Base-by-base conservation (phyloP, 805 yeast species). In the Wickerhamiella qilinensis region DNA sequence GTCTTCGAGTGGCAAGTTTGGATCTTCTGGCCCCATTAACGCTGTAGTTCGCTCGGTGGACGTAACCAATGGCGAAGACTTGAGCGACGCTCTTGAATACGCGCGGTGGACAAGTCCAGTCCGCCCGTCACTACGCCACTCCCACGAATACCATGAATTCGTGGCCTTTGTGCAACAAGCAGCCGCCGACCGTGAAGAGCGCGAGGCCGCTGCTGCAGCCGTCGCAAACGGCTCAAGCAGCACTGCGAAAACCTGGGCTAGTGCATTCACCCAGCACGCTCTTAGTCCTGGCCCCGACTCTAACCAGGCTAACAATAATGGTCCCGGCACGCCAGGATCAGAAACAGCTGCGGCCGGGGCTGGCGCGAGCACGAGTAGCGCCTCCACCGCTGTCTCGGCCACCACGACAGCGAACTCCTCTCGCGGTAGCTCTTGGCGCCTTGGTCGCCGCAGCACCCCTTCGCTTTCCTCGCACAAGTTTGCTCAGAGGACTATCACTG, bases 401-500 rank as follows among this genome's bases (percentile, higher is more conserved):
- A n/a, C n/a, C n/a, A n/a, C n/a, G n/a, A n/a, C n/a, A n/a, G n/a
- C n/a, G n/a, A n/a, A n/a, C n/a, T n/a, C n/a, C n/a, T n/a, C 38
- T 6, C 38, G 29, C n/a, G 15, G 25, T 7, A 35, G 32, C 32
- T 20, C 20, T 3, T 29, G 32, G 30, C 20, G 25, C 11, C 15
- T 20, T 9, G 29, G 24, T 9, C 16, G 19, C 27, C 15, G 28
- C 25, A n/a, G 6, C 14, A 20, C 30, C 6, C 7, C 34, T 7
- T 14, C 31, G 32, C 18, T 38, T 2, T 22, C 29, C 15, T 28
- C 36, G 22, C 30, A 33, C 11, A 67, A 69, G 45, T 75, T 77
- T 49, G 73, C 79, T 55, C 75, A 76, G 45, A 68, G 70, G 42
- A 56, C 83, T 17, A 63, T 84, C 50, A 52, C 64, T 15, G 93